These are phyloP conservation scores for Elongisporangium prolatum DNA, from an alignment of 352 stramenopile species.

Conservation along the genomic window DNA sequence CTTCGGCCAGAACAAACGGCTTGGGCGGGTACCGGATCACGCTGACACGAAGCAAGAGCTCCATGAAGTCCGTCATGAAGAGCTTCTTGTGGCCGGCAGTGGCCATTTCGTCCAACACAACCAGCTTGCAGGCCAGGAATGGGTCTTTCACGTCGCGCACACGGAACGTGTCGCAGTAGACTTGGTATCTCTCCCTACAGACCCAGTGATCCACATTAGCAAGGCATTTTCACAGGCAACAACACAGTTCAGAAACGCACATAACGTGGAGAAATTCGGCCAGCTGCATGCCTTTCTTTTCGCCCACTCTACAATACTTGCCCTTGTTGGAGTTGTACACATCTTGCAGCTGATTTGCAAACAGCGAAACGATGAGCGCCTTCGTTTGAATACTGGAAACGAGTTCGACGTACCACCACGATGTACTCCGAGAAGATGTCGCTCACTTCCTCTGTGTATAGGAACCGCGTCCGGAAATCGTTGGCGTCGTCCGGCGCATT, in stretches of 20 bases:
- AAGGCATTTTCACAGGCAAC: neutral
- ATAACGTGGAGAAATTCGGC: conserved; percentile 55
- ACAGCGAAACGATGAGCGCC: too few relatives aligned
- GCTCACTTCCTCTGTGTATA: conserved; percentile 77
- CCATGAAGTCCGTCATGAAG: conserved; percentile 75
- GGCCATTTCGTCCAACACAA: conserved; percentile 74
- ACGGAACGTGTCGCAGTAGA: conserved; percentile 61
- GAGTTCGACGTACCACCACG: conserved; percentile 59
- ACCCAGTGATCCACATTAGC: neutral
- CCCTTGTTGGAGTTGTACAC: conserved; percentile 73
- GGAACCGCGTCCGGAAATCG: conserved; percentile 59
- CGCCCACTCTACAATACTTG: conserved; percentile 62
- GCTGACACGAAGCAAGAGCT: conserved; percentile 58
- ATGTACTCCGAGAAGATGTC: conserved; percentile 71
- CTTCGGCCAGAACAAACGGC: conserved; percentile 28
- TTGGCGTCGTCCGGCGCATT: conserved; percentile 55
- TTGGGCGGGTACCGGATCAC: conserved; percentile 53
- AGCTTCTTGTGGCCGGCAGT: conserved; percentile 68
- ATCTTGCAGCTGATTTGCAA: conserved; percentile 47
- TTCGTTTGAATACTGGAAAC: too few relatives aligned
- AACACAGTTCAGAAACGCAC: conserved; percentile 14
- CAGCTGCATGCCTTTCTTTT: conserved; percentile 77
- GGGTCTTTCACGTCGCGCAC: conserved; percentile 64
- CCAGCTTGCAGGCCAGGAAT: conserved; percentile 67
- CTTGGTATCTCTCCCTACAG: conserved; percentile 53